Evolutionary conservation across 192 early-diverging fungal species (phyloP).

Genomic region (Coemansia reversa): DNA sequence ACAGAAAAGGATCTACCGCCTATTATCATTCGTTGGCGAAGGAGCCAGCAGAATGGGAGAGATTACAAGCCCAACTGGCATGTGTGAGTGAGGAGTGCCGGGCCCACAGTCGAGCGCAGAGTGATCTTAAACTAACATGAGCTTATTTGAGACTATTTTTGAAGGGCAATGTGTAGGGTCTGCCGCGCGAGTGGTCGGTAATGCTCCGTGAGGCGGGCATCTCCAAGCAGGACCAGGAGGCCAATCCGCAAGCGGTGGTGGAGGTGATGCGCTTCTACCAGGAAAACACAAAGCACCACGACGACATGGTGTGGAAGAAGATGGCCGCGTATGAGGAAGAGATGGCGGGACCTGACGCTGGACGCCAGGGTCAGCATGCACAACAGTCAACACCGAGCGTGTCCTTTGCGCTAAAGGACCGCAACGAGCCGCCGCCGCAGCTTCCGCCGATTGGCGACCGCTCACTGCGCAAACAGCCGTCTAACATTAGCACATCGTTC

Average conservation of each 20-base stretch:
- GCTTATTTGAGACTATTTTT: neutral
- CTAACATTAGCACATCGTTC: constrained; percentile 31
- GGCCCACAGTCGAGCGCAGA: neutral
- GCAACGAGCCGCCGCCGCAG: constrained; percentile 42
- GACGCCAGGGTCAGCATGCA: constrained; percentile 28
- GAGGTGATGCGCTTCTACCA: constrained; percentile 85
- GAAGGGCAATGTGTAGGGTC: constrained; percentile 60
- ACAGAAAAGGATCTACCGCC: neutral
- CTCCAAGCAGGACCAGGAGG: constrained; percentile 88
- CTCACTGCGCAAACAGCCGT: constrained; percentile 31
- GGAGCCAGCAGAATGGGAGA: neutral
- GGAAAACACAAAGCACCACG: constrained; percentile 58
- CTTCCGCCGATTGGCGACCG: constrained; percentile 49
- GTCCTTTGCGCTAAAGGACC: constrained; percentile 23
- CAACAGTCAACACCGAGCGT: constrained; percentile 10
- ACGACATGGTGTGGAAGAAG: constrained; percentile 53
- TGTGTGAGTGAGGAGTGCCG: neutral
- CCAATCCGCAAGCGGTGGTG: constrained; percentile 86
- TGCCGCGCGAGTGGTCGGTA: constrained; percentile 91
- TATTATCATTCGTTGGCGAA: neutral
- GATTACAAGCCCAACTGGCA: neutral
- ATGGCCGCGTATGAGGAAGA: constrained; percentile 36
- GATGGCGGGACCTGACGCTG: constrained; percentile 28
- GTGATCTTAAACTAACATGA: neutral
- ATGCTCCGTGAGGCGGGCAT: constrained; percentile 93